A percentile compares a stretch with the other conserved stretches of the same genome.
Evolutionary conservation across 73 alveolate genomes (phyloP).

Genomic region (Paramecium pentaurelia): DNA sequence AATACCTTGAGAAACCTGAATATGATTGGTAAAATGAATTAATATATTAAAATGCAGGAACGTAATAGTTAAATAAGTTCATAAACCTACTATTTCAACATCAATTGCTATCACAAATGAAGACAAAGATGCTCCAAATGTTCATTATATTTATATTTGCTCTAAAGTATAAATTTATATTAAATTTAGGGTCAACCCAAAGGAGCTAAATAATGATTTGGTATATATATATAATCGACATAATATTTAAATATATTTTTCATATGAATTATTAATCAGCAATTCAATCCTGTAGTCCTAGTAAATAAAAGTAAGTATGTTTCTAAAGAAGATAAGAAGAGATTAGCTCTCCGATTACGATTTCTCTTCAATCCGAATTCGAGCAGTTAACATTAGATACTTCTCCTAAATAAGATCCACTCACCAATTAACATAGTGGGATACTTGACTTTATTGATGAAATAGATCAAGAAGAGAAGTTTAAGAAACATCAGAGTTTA

Average conservation of each 20-base stretch:
- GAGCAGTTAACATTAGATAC: constrained; percentile 36
- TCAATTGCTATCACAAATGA: constrained; percentile 88
- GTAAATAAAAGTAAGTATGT: background rate
- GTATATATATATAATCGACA: background rate
- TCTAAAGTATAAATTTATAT: constrained; percentile 25
- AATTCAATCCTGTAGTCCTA: background rate
- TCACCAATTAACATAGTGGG: background rate
- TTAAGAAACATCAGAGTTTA: background rate
- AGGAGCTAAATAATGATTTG: background rate
- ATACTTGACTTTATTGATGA: background rate
- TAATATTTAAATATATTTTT: background rate
- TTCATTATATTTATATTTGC: constrained; percentile 92
- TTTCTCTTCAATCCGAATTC: background rate
- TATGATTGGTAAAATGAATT: constrained; percentile 64
- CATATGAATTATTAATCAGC: background rate
- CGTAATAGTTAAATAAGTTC: constrained; percentile 82
- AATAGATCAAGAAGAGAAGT: background rate
- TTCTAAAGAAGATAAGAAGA: background rate
- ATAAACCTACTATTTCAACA: constrained; percentile 86
- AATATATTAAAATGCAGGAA: constrained; percentile 19
- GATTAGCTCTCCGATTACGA: background rate
- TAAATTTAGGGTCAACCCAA: background rate
- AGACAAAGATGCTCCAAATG: constrained; percentile 91
- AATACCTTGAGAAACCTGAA: constrained; percentile 85
- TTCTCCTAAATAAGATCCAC: background rate